Percentiles rank a stretch among this genome's conserved stretches.
These are phyloP conservation scores for Mycena crocata DNA, from an alignment of 768 basidiomycete species.

Conservation along the genomic window DNA sequence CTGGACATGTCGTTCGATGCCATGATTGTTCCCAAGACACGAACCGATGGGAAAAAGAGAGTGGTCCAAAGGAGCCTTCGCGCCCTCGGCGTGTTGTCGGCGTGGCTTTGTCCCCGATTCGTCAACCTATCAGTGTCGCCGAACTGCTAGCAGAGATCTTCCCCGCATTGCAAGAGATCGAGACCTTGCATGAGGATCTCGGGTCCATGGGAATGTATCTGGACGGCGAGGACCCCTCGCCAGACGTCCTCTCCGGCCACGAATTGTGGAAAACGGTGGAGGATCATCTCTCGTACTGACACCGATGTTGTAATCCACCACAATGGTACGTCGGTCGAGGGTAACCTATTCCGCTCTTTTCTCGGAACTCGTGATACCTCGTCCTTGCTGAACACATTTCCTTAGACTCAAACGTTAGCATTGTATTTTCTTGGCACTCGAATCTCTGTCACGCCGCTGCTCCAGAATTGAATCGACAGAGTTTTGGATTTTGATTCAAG, in stretches of 20 bases:
- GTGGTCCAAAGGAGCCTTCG: background rate
- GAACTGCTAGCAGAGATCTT: background rate
- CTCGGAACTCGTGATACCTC: no score
- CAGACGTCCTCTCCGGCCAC: background rate
- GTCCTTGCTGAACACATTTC: no score
- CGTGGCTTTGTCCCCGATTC: conserved; percentile 3
- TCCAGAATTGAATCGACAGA: no score
- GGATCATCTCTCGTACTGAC: background rate
- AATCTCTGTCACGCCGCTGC: no score
- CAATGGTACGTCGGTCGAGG: no score
- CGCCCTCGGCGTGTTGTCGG: no score
- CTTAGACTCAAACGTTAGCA: no score
- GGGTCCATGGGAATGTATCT: background rate
- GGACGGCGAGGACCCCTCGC: background rate
- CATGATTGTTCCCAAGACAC: background rate
- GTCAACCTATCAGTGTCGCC: background rate
- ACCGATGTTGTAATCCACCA: no score
- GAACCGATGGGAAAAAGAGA: background rate
- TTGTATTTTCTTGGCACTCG: no score
- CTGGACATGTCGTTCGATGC: conserved; percentile 5
- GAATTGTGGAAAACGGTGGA: background rate
- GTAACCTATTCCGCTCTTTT: no score
- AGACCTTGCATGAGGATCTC: background rate
- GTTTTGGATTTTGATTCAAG: no score
- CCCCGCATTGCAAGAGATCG: background rate